These are phyloP conservation scores for Turnera subulata DNA, from an alignment of 345 rosid species.

Conservation along the genomic window DNA sequence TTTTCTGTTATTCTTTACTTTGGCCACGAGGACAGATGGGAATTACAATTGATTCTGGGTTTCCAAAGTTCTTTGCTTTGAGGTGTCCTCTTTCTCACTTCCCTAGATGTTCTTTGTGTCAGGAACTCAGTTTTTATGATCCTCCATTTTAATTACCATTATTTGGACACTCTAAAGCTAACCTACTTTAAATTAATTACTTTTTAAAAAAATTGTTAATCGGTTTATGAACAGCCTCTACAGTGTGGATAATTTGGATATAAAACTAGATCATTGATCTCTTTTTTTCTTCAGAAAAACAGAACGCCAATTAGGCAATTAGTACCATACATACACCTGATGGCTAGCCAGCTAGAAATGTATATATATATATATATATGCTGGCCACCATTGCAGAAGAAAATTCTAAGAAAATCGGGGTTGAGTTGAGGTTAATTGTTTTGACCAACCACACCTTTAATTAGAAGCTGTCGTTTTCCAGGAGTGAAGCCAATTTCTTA, in stretches of 20 bases:
- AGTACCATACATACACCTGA: too few relatives aligned
- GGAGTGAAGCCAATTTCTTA: slow-evolving; percentile 1
- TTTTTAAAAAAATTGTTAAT: background rate
- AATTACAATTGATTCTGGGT: slow-evolving; percentile 43
- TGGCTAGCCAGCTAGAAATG: too few relatives aligned
- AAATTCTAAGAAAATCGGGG: background rate
- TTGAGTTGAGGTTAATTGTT: background rate
- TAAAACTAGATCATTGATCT: too few relatives aligned
- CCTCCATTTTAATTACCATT: background rate
- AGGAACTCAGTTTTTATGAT: slow-evolving; percentile 15
- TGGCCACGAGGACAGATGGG: slow-evolving; percentile 41
- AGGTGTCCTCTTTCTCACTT: slow-evolving; percentile 48
- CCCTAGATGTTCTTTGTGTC: slow-evolving; percentile 65
- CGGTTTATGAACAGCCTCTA: too few relatives aligned
- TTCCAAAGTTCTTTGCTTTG: slow-evolving; percentile 47
- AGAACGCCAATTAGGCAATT: too few relatives aligned
- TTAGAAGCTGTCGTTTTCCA: slow-evolving; percentile 16
- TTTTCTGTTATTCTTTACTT: slow-evolving; percentile 47
- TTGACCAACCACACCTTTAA: background rate
- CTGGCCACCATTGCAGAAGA: too few relatives aligned
- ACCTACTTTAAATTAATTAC: background rate
- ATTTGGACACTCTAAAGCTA: slow-evolving; percentile 6
- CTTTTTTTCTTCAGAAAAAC: too few relatives aligned
- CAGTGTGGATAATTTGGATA: too few relatives aligned
- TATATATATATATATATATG: too few relatives aligned